Evolutionary conservation across 169 alveolate species (phyloP), one percentile per base, ranked within the genome.

Genomic region (Eimeria maxima): DNA sequence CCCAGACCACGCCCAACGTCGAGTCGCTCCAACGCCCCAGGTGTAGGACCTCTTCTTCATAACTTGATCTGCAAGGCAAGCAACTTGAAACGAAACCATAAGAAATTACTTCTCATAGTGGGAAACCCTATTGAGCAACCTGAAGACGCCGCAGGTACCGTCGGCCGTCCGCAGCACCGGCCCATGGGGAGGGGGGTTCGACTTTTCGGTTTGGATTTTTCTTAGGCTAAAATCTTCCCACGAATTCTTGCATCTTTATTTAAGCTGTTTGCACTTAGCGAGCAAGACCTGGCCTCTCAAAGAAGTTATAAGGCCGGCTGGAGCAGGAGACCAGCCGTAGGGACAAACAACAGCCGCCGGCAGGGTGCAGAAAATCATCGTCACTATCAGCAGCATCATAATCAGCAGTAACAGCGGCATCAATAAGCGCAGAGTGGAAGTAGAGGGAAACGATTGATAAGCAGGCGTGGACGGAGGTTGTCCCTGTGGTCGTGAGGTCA

Each of bases 1-100:
- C 86, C 33, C 55, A 74, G 86, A 33, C 86, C 55, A 38, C 53
- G 55, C 63, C 29, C 86, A 42, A 74, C 55, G 86, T 74, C 86
- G 86, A 74, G 86, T 74, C 86, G 86, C 86, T 45, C 55, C 86
- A 74, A 29, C 86, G 42, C 86, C 86, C 33, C 86, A 74, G 63
- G 63, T 16, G 42, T 18, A 74, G n/a, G 74, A 74, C 50, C 50
- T 74, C 10, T 42, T 22, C 55, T 38, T 16, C 55, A 5, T 74
- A 29, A 74, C 10, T 42, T 42, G 60, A 74, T 22, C 14, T 74
- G 86, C 55, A 74, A 24, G 42, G 33, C 42, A 65, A 65, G n/a
- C 20, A 24, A 24, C 10, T 5, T 65, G 74, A 65, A 65, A 65
- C 42, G 22, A 65, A 65, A 6, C 14, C 11, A 5, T 4, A 65